Evolutionary conservation across 1,139 yeast species (phyloP).

Genomic region (Geotrichum klebahnii): DNA sequence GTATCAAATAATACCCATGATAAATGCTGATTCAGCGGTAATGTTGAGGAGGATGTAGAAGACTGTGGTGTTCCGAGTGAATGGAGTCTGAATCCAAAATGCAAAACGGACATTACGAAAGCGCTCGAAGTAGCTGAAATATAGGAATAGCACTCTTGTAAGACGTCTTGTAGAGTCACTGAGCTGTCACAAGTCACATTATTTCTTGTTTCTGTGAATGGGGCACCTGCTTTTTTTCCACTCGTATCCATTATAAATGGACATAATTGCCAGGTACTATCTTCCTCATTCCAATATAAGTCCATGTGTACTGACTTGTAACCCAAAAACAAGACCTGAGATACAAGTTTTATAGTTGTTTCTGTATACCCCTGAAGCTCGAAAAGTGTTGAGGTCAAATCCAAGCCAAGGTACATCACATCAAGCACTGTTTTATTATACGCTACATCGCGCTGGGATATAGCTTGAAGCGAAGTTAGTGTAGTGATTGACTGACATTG

Average conservation of each 20-base stretch:
- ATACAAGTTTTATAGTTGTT: slow-evolving; percentile 37
- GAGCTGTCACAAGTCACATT: slow-evolving; percentile 12
- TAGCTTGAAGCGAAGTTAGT: slow-evolving; percentile 19
- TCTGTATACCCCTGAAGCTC: slow-evolving; percentile 49
- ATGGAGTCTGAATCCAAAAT: slow-evolving; percentile 12
- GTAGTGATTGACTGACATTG: slow-evolving; percentile 18
- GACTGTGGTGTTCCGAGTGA: slow-evolving; percentile 11
- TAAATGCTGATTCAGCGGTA: not conserved
- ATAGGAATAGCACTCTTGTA: slow-evolving; percentile 9
- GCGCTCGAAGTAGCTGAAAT: slow-evolving; percentile 15
- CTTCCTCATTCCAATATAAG: slow-evolving; percentile 58
- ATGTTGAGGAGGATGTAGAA: not conserved
- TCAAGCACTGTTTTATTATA: slow-evolving; percentile 56
- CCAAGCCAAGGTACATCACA: slow-evolving; percentile 54
- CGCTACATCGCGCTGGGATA: slow-evolving; percentile 62
- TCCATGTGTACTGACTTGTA: slow-evolving; percentile 55
- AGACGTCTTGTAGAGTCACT: slow-evolving; percentile 18
- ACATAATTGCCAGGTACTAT: slow-evolving; percentile 62
- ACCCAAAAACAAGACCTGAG: slow-evolving; percentile 49
- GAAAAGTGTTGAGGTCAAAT: slow-evolving; percentile 48
- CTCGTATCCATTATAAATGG: slow-evolving; percentile 42
- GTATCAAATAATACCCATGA: slow-evolving; percentile 1
- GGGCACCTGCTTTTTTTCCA: not conserved
- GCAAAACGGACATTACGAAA: slow-evolving; percentile 37
- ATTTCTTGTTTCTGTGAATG: too few species aligned